A percentile compares a stretch with the other conserved stretches of the same genome.
phyloP scores from a whole-genome alignment of 1,139 yeast species.

The Kluyveromyces sp. region DNA sequence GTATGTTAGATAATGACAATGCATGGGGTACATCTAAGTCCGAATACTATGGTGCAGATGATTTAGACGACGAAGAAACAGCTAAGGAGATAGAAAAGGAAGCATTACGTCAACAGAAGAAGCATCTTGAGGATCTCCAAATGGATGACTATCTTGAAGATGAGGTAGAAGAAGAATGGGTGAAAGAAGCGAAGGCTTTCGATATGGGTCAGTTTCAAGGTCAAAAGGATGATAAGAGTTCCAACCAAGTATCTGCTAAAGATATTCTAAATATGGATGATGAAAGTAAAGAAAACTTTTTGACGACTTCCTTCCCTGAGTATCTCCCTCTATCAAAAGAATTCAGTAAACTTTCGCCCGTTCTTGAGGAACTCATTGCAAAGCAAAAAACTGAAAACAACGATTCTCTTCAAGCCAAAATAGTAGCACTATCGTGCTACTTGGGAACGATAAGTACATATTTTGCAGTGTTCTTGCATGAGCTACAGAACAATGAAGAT shows the following conservation, averaged over 20 bases:
- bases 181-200: constrained; percentile 36
- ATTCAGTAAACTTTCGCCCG: constrained; percentile 40
- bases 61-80: constrained; percentile 65
- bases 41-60: constrained; percentile 81
- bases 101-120: constrained; percentile 80
- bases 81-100: constrained; percentile 78
- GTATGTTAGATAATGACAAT: constrained; percentile 46
- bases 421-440: constrained; percentile 67
- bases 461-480: constrained; percentile 57
- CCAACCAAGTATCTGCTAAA: constrained; percentile 16
- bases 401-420: constrained; percentile 43
- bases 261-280: constrained; percentile 32
- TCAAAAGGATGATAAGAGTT: constrained; percentile 33
- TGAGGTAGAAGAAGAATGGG: constrained; percentile 71
- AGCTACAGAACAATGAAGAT: constrained; percentile 45
- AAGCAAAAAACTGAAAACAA: constrained; percentile 18
- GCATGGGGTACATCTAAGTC: constrained; percentile 77
- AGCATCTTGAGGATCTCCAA: constrained; percentile 70
- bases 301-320: constrained; percentile 71
- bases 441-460: constrained; percentile 68
- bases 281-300: constrained; percentile 40
- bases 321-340: constrained; percentile 71
- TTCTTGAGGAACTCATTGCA: constrained; percentile 33
- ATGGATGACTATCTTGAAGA: constrained; percentile 82
- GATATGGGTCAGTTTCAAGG: constrained; percentile 33